Base-by-base conservation (phyloP, 495 filamentous ascomycete genomes). In the Hypoxylon cercidicola region DNA sequence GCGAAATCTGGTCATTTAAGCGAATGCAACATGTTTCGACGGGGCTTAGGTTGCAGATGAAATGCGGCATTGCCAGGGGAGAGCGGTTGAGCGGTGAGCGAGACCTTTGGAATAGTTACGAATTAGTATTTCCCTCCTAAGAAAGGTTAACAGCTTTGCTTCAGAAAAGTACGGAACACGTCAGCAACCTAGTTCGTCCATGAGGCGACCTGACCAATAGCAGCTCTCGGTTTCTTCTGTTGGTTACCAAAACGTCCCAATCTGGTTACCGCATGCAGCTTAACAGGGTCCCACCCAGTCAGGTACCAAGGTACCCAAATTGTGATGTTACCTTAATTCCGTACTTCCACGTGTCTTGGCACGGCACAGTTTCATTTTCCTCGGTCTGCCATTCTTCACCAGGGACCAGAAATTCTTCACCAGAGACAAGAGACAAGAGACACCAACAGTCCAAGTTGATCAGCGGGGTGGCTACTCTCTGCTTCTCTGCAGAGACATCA, bases 311-410 rank as follows among this genome's bases (percentile, higher is more conserved):
- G n/a, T n/a, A n/a, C n/a, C n/a, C 25, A 52, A 9, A 30, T 60
- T 60, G 41, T 35, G 47, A 53, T 44, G 47, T 59, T 41, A 45
- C 9, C 45, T n/a, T n/a, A 35, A 43, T 34, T 40, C 45, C 34
- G 43, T 18, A 34, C 16, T 52, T 47, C 47, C 57, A 60, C 57
- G 57, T 60, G 57, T 60, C 57, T 53, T 60, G 39, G 48, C 47
- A 60, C 15, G 25, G 37, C 21, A 21, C n/a, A 3, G 48, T 46
- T 5, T 19, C 48, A 39, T 35, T 43, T 13, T 34, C 44, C 11
- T 32, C 8, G 44, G 0, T 45, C 18, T 60, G 47, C 13, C 18
- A 20, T 28, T 6, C 34, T 37, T 47, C 18, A 3, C 25, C 3
- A 28, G 25, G 3, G 37, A 52, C 52, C 52, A 25, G 37, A 44